Percentiles rank a stretch among this genome's conserved stretches.
Evolutionary conservation across 345 rosid genomes (phyloP).

Genomic region (Dipteronia sinensis): DNA sequence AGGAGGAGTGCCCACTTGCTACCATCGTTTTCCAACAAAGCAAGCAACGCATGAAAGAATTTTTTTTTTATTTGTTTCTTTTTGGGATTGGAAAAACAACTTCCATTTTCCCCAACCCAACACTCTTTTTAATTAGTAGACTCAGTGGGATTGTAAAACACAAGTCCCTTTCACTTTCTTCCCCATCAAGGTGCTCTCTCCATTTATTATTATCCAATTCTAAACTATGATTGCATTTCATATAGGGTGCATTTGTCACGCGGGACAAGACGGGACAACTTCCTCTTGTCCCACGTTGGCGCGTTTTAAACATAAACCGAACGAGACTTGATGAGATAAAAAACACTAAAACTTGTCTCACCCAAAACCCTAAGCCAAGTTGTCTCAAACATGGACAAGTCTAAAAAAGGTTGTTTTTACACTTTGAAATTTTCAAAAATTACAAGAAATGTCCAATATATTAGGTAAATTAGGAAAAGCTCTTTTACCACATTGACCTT

Average conservation of each 20-base stretch:
- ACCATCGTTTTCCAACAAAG: background rate
- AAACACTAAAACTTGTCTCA: too few species aligned
- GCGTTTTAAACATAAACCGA: too few species aligned
- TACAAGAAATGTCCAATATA: too few species aligned
- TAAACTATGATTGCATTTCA: background rate
- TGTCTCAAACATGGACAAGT: too few species aligned
- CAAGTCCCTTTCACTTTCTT: constrained; percentile 15
- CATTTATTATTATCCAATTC: background rate
- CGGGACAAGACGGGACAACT: too few species aligned
- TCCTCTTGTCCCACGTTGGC: too few species aligned
- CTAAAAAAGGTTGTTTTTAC: too few species aligned
- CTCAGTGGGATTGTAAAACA: background rate
- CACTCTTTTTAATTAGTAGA: background rate
- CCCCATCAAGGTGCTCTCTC: constrained; percentile 13
- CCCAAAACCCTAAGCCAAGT: too few species aligned
- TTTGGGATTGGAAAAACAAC: constrained; percentile 8
- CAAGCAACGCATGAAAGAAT: constrained; percentile 4
- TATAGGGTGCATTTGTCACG: background rate
- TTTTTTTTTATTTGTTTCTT: background rate
- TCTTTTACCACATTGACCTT: too few species aligned
- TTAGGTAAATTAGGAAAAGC: too few species aligned
- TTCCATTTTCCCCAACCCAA: constrained; percentile 1
- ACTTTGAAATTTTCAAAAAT: too few species aligned
- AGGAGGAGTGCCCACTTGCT: background rate
- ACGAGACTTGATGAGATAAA: too few species aligned